Base-by-base conservation (phyloP, 495 filamentous ascomycete species). In the Penicillium odoratum region DNA sequence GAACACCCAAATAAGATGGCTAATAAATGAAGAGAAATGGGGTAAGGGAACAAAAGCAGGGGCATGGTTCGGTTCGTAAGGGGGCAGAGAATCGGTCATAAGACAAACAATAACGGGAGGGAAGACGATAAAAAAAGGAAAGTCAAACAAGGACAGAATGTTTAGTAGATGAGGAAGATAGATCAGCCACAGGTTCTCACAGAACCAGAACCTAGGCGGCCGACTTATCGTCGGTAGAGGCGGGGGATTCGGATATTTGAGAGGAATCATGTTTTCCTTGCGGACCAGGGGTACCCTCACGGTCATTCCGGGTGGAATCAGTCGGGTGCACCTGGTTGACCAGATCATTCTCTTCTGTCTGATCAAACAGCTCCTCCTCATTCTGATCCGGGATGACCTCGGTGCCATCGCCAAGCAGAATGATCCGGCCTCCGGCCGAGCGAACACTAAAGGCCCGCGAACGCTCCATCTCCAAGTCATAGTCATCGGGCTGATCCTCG, bases 361-460 rank as follows among this genome's bases (percentile, higher is more conserved):
- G 85, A 71, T 97, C 92, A 78, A 96, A 93, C 82, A 97, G 91
- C 59, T 96, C 90, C 33, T 87, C 85, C 62, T 97, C 93, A 66
- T 92, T 87, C 57, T 89, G 88, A 64, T 91, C 92, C 43, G 89
- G 89, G 53, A 92, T 74, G 60, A 94, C 81, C 77, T 97, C 92
- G 56, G 90, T 94, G 60, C 93, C 94, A 78, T 98, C 92, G 38
- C 94, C 92, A 40, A 98, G 81, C 67, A 96, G 85, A 68, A 98
- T 98, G 68, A 98, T 92, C 55, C 93, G 85, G 45, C 90, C 89
- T 15, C 38, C 38, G 43, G 90, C 89, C 61, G 82, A 82, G 64
- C 84, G 82, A 55, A 85, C 83, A 61, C 83, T 86, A 59, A 82
- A 77, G 26, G 83, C 81, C 43, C 86, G 84, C 48, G 70, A 69